Base-by-base conservation (phyloP, 768 basidiomycete species). In the Lentinula raphanica region DNA sequence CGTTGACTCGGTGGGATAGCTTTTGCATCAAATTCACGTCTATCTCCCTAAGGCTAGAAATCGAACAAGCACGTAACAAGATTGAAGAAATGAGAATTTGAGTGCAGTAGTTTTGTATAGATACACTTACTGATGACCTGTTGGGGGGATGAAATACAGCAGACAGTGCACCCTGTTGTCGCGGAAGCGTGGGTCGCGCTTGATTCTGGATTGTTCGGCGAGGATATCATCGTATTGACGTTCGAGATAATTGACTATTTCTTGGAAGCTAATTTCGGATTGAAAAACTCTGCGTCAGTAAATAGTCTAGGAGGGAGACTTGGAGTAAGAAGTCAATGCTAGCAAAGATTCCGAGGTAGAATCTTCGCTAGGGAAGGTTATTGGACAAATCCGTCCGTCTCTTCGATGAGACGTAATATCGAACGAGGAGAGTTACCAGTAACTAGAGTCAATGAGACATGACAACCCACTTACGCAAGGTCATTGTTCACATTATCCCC, bases 151-250 rank as follows among this genome's bases (percentile, higher is more conserved):
- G 71, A 96, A 96, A 77, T 94, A 94, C 49, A 94, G 79, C 27
- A 93, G 76, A 38, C 88, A 90, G 67, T 94, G 92, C 3, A 94
- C 87, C 58, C 93, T 79, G 76, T 90, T 93, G 73, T 96, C 93
- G 63, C 84, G 84, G 82, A 94, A 94, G 58, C 90, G 83, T 23
- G 92, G 92, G 73, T 94, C 93, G 76, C 93, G 90, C 79, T 89
- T 94, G 74, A 94, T 96, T 62, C 93, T 80, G 32, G 88, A 91
- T 76, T 94, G 92, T 61, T 81, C 79, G 2, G 91, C 90, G 54
- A 96, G 80, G 64, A 94, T 92, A 66, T 94, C 91, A 65, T 94
- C 92, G 76, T 93, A 94, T 79, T 94, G 92, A 40, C 91, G 83
- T 73, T 96, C 92, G 59, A 96, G 80, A 72, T 94, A 87, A 61